Conservation (phyloP, 768 basidiomycete genomes). For the Panaeolus papilionaceus region DNA sequence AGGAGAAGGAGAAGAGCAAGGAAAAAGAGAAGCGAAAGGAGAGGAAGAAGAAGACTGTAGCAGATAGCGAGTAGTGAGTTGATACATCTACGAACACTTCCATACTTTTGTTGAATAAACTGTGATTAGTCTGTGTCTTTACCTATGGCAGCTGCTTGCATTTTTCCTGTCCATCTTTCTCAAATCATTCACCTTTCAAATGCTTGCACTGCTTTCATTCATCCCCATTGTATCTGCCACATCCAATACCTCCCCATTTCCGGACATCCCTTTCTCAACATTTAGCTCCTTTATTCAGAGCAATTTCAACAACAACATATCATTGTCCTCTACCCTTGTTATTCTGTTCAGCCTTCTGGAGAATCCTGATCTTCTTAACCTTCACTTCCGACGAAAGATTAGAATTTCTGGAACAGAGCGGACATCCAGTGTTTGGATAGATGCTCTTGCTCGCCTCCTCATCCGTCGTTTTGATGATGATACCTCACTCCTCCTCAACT, state of each 20-base stretch:
- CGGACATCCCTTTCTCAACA: slow-evolving; percentile 22
- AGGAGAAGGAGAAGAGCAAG: no score
- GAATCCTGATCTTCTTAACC: slow-evolving; percentile 26
- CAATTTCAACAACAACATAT: slow-evolving; percentile 23
- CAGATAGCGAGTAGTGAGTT: not conserved
- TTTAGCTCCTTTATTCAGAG: slow-evolving; percentile 24
- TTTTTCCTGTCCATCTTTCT: not conserved
- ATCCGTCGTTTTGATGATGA: no score
- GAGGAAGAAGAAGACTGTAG: not conserved
- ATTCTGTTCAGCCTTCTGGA: slow-evolving; percentile 27
- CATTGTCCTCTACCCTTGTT: slow-evolving; percentile 24
- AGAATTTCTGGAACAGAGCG: not conserved
- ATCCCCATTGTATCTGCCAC: slow-evolving; percentile 14
- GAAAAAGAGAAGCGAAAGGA: no score
- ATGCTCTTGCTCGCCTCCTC: not conserved
- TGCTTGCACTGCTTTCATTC: slow-evolving; percentile 4
- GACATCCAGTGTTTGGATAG: not conserved
- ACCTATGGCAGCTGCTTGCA: not conserved
- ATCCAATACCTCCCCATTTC: slow-evolving; percentile 19
- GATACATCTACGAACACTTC: not conserved
- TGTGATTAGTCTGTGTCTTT: not conserved
- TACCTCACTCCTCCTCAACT: no score
- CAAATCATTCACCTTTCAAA: not conserved
- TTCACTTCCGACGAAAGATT: slow-evolving; percentile 26
- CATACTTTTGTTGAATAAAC: not conserved